These are phyloP conservation scores for Penicillium sp. DNA, from an alignment of 2,329 filamentous ascomycete species.

Conservation along the genomic window DNA sequence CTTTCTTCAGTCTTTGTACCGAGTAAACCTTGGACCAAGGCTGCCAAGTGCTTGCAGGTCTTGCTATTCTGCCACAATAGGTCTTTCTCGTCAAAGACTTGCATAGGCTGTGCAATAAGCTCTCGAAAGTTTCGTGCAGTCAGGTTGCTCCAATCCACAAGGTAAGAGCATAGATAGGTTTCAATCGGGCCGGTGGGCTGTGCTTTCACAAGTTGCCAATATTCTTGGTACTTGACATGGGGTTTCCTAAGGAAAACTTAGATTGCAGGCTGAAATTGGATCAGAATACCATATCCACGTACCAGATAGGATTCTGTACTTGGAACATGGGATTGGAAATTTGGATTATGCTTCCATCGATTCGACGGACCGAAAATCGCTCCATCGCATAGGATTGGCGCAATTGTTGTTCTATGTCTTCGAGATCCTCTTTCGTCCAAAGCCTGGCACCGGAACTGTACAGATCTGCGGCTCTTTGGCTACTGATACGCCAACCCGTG, in stretches of 20 bases:
- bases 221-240: conserved; percentile 19
- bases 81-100: conserved; percentile 19
- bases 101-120: conserved; percentile 17
- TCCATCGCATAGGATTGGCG: conserved; percentile 15
- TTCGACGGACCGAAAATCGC: conserved; percentile 20
- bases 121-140: conserved; percentile 19
- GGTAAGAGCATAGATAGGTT: conserved; percentile 21
- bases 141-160: conserved; percentile 21
- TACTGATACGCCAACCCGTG: conserved; percentile 19
- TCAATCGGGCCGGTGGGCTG: conserved; percentile 17
- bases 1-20: conserved; percentile 18
- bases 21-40: conserved; percentile 14
- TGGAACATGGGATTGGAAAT: conserved; percentile 20
- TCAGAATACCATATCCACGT: conserved; percentile 15
- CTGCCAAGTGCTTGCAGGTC: conserved; percentile 12
- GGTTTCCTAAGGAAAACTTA: conserved; percentile 19
- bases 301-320: conserved; percentile 22
- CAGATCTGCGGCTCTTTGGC: conserved; percentile 19
- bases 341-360: conserved; percentile 19
- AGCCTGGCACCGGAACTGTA: conserved; percentile 18
- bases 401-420: conserved; percentile 21
- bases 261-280: conserved; percentile 6
- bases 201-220: conserved; percentile 19
- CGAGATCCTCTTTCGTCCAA: conserved; percentile 19
- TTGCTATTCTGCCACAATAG: conserved; percentile 19